Base-by-base conservation (phyloP, 31 red algal genomes). In the Odonthalia washingtoniensis region DNA sequence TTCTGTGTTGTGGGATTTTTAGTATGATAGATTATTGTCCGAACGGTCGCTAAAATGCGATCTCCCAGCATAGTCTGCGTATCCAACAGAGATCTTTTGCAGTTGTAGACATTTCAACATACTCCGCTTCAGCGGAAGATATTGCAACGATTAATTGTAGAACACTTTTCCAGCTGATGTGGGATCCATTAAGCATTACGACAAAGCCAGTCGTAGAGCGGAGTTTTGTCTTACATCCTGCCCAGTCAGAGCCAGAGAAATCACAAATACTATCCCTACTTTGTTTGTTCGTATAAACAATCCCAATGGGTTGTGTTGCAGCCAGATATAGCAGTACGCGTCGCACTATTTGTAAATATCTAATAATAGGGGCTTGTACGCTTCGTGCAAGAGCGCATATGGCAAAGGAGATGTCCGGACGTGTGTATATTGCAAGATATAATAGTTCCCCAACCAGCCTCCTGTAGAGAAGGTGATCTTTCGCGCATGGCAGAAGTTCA, bases 121-220 rank as follows among this genome's bases (percentile, higher is more conserved):
- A 84, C 41, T 84, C 65, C 1, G 63, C 81, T 73, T 84, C 67
- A 5, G 66, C 32, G 1, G 81, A 69, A 1, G 33, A 84, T n/a
- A 84, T 26, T 0, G 81, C 81, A 57, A 84, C 43, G 1, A 74
- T 39, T 1, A 66, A 57, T 36, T 84, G 81, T 64, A 49, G 70
- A 1, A 36, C 2, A 3, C 61, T 30, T 40, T 74, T 74, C 67
- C 81, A 84, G 14, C 43, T 27, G 1, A 84, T 41, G 6, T 39
- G 36, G 24, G 39, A 53, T 3, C 33, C 28, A 30, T 41, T 65
- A 3, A 84, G 24, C 39, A 53, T 35, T 38, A 84, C 34, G 0
- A 72, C 39, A 6, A 84, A 35, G 1, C 81, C 66, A 17, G 4
- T 84, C 6, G 81, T 73, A 17, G 81, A 84, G 31, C 72, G 42